Evolutionary conservation across 2,329 filamentous ascomycete genomes (phyloP).

Genomic region (Monilinia vaccinii-corymbosi): DNA sequence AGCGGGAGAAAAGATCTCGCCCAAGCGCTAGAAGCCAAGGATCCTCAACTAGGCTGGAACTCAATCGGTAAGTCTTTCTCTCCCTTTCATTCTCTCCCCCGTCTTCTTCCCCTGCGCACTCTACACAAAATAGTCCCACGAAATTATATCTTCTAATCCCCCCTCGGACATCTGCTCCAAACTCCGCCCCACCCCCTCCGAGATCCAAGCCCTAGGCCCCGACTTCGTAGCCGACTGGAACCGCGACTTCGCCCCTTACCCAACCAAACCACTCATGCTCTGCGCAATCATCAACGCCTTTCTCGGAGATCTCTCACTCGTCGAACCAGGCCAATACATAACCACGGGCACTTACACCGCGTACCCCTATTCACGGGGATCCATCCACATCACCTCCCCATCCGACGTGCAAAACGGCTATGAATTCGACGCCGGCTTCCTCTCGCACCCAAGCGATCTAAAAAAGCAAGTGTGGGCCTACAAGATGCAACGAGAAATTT

Average conservation of each 20-base stretch:
- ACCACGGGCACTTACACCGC: constrained; percentile 43
- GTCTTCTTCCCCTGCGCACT: background rate
- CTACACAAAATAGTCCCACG: too few species aligned
- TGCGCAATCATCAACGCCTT: constrained; percentile 41
- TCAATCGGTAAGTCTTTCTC: constrained; percentile 30
- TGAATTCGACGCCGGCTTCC: constrained; percentile 50
- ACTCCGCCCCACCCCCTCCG: constrained; percentile 45
- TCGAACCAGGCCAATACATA: constrained; percentile 41
- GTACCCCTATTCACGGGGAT: constrained; percentile 53
- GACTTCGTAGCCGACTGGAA: constrained; percentile 45
- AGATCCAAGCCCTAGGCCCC: constrained; percentile 43
- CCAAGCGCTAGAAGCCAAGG: constrained; percentile 37
- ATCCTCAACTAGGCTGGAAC: constrained; percentile 49
- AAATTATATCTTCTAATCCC: too few species aligned
- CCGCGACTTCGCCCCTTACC: constrained; percentile 38
- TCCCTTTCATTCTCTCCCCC: too few species aligned
- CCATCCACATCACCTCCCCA: constrained; percentile 46
- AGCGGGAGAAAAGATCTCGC: constrained; percentile 38
- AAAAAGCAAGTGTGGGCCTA: constrained; percentile 53
- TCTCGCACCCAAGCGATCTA: constrained; percentile 47
- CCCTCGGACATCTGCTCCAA: constrained; percentile 43
- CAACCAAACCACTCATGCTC: constrained; percentile 36
- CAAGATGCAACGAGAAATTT: constrained; percentile 54
- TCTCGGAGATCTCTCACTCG: constrained; percentile 34
- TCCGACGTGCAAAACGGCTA: constrained; percentile 35